Percentiles rank a stretch among this genome's conserved stretches.
These are phyloP conservation scores for Aschersonia sp. DNA, from an alignment of 2,329 filamentous ascomycete species.

Conservation along the genomic window DNA sequence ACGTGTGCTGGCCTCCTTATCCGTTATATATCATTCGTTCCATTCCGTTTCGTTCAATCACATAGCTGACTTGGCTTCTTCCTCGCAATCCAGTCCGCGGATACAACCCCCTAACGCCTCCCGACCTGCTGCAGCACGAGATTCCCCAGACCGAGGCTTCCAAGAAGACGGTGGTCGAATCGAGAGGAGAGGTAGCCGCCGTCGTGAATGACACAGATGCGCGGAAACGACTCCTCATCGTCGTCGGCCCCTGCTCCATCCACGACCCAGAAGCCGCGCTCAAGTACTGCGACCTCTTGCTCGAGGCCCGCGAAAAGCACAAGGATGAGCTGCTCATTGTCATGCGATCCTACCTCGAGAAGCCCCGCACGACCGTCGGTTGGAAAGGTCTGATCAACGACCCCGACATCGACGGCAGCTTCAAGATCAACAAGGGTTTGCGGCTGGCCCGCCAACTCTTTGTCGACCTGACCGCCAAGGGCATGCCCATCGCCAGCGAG, in stretches of 20 bases:
- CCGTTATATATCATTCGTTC: background rate
- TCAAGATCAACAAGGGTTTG: constrained; percentile 97
- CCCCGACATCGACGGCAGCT: constrained; percentile 94
- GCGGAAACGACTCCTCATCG: constrained; percentile 48
- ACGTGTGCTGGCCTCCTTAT: constrained; percentile 15
- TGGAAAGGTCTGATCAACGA: constrained; percentile 99
- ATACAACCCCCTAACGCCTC: constrained; percentile 85
- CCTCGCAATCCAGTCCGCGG: constrained; percentile 48
- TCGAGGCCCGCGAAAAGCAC: constrained; percentile 76
- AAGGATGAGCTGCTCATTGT: constrained; percentile 82
- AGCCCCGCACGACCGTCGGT: constrained; percentile 91
- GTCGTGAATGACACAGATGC: constrained; percentile 53
- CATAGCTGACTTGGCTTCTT: constrained; percentile 5
- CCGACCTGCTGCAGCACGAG: constrained; percentile 89
- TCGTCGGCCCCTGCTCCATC: constrained; percentile 92
- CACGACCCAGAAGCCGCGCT: constrained; percentile 85
- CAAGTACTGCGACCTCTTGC: constrained; percentile 78
- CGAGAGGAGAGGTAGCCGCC: constrained; percentile 50
- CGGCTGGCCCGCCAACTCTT: constrained; percentile 79
- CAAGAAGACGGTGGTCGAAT: constrained; percentile 44
- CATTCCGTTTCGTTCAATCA: background rate
- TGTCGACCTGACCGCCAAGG: constrained; percentile 76
- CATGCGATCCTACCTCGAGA: constrained; percentile 97
- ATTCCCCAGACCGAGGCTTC: constrained; percentile 49
- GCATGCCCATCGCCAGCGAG: constrained; percentile 93